Evolutionary conservation across 2,329 filamentous ascomycete genomes (phyloP).

Genomic region (Thielaviopsis musarum): DNA sequence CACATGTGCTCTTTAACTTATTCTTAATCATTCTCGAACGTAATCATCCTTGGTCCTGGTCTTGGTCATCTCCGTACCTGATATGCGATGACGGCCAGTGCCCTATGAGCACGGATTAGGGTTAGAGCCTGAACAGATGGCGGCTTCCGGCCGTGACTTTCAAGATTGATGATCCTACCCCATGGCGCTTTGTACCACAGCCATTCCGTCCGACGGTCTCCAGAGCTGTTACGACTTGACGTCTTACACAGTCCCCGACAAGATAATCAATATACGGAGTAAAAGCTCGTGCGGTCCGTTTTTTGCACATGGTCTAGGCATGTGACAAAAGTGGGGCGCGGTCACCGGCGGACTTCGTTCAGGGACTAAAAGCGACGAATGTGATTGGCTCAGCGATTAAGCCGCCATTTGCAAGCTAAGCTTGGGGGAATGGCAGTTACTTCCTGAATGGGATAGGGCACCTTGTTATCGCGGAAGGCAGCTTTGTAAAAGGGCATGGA

Average conservation of each 20-base stretch:
- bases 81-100: not conserved
- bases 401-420: not conserved
- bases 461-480: not conserved
- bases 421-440: not conserved
- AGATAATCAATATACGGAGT: not conserved
- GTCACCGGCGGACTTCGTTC: conserved; percentile 1
- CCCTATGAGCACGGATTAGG: not conserved
- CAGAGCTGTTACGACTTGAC: not conserved
- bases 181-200: not conserved
- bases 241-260: not conserved
- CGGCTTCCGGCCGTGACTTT: not conserved
- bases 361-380: not conserved
- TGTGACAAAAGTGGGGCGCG: not conserved
- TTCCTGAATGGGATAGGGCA: not conserved
- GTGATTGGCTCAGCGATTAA: not conserved
- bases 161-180: not conserved
- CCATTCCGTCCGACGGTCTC: not conserved
- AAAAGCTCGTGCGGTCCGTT: not conserved
- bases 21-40: not conserved
- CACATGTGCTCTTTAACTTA: not conserved
- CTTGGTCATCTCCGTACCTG: too few species aligned
- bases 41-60: too few species aligned
- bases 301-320: not conserved
- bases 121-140: not conserved
- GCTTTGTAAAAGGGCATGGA: not conserved